A percentile compares a stretch with the other conserved stretches of the same genome.
These are phyloP conservation scores for Kodamaea suecica DNA, from an alignment of 1,139 yeast genomes.

Conservation along the genomic window DNA sequence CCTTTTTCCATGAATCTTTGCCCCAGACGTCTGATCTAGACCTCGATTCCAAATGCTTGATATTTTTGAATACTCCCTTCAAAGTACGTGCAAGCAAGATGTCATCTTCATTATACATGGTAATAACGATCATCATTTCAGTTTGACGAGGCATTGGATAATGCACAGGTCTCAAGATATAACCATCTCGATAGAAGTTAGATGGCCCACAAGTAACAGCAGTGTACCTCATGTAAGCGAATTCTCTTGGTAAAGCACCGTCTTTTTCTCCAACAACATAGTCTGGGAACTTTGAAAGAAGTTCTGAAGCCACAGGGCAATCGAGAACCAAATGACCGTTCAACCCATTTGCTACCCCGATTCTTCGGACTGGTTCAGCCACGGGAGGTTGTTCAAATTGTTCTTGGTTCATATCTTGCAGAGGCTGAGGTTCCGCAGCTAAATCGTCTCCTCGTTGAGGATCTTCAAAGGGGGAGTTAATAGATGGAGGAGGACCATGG, in stretches of 20 bases:
- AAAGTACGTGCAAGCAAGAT: conserved; percentile 44
- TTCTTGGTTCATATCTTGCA: no score
- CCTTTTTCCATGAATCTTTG: conserved; percentile 48
- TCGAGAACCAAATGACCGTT: conserved; percentile 50
- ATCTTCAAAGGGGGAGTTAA: conserved; percentile 3
- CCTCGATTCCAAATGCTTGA: conserved; percentile 46
- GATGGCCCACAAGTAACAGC: conserved; percentile 53
- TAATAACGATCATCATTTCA: conserved; percentile 46
- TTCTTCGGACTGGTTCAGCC: conserved; percentile 30
- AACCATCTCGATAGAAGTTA: conserved; percentile 44
- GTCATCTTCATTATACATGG: conserved; percentile 52
- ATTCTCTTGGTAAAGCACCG: conserved; percentile 45
- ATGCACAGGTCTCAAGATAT: conserved; percentile 45
- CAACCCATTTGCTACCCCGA: conserved; percentile 40
- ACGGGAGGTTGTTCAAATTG: conserved; percentile 31
- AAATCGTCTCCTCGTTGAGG: conserved; percentile 3
- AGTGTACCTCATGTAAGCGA: conserved; percentile 49
- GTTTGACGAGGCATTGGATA: conserved; percentile 46
- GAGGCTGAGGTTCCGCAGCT: conserved; percentile 6
- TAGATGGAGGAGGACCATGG: conserved; percentile 7
- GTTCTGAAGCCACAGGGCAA: conserved; percentile 50
- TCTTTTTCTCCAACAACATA: conserved; percentile 32
- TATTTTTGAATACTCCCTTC: conserved; percentile 48
- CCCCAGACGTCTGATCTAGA: conserved; percentile 46
- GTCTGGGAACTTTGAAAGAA: conserved; percentile 44